Evolutionary conservation across 1,139 yeast species (phyloP), one percentile per base, ranked within the genome.

Genomic region (Yamadazyma buinensis): DNA sequence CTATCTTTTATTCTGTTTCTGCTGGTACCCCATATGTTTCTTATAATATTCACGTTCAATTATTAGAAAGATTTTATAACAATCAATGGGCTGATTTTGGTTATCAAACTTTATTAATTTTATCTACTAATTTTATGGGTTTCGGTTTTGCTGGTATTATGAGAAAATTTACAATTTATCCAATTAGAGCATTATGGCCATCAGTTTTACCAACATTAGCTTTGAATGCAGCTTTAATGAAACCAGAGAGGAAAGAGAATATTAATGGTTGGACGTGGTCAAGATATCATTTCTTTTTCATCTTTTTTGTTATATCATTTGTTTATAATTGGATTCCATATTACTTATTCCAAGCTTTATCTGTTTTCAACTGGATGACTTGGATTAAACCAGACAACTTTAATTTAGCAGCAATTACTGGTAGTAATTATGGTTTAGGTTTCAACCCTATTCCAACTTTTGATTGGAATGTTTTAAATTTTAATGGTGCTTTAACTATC

Each of bases 141-240:
- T 71, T 76, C 43, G 80, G 81, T 2, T 64, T 76, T 47, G 80
- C 83, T 20, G 82, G 84, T 39, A 46, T 79, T 18, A 53, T 75
- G 52, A 64, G 83, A 45, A 66, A 65, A 34, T 64, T 77, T 40
- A 66, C 70, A 12, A 65, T 79, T 14, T 77, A 77, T 46, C 83
- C 84, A 17, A 55, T 64, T 15, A 62, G 64, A 34, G 61, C 75
- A 32, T 52, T 77, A 36, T 77, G 81, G 79, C 81, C 82, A 36
- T 62, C 73, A n/a, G 51, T 63, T 32, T 50, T 76, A 45, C 78
- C 79, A 20, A 65, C 76, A 5, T 51, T 77, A 22, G 79, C 84
- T 11, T 54, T 77, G 39, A 72, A 74, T 52, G 59, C 71, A 42
- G 76, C 81, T 4, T 57, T 77, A 30, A 51, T 72, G 42, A 55